A percentile compares a stretch with the other conserved stretches of the same genome.
Conservation (phyloP, 1,139 yeast genomes). For the Hansenula lynferdii region DNA sequence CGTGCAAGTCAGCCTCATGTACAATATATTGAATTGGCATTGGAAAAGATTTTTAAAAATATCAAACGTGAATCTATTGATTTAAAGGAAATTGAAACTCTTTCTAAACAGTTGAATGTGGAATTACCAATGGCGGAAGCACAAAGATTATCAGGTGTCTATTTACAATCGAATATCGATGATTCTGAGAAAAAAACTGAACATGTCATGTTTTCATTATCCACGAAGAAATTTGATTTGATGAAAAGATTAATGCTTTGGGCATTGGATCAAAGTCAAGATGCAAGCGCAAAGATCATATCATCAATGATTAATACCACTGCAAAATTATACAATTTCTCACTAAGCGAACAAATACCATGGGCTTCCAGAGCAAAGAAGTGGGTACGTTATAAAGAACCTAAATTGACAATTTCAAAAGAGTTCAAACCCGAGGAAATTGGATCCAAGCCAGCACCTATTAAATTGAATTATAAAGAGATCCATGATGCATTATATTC, state of each 20-base stretch:
- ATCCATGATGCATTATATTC: constrained; percentile 9
- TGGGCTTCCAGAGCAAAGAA: constrained; percentile 19
- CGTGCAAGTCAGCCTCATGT: constrained; percentile 26
- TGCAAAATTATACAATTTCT: constrained; percentile 8
- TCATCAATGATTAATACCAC: constrained; percentile 5
- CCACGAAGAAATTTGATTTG: constrained; percentile 11
- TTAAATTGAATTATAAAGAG: constrained; percentile 6
- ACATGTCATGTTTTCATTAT: constrained; percentile 15
- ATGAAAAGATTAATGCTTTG: constrained; percentile 20
- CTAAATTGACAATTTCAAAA: constrained; percentile 6
- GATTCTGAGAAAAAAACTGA: constrained; percentile 7
- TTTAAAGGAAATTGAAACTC: constrained; percentile 16
- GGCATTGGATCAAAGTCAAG: constrained; percentile 20
- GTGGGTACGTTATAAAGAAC: constrained; percentile 19
- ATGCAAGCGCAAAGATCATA: constrained; percentile 11
- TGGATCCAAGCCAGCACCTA: no score
- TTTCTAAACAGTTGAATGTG: constrained; percentile 7
- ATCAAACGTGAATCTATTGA: constrained; percentile 31
- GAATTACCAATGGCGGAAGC: constrained; percentile 18
- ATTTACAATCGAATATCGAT: constrained; percentile 18
- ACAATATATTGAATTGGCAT: constrained; percentile 31
- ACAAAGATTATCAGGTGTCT: constrained; percentile 19
- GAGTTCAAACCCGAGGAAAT: constrained; percentile 14
- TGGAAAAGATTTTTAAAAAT: constrained; percentile 32
- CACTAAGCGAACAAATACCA: constrained; percentile 15